Base-by-base conservation (phyloP, 2,329 filamentous ascomycete species). In the Trichoderma lentiforme region DNA sequence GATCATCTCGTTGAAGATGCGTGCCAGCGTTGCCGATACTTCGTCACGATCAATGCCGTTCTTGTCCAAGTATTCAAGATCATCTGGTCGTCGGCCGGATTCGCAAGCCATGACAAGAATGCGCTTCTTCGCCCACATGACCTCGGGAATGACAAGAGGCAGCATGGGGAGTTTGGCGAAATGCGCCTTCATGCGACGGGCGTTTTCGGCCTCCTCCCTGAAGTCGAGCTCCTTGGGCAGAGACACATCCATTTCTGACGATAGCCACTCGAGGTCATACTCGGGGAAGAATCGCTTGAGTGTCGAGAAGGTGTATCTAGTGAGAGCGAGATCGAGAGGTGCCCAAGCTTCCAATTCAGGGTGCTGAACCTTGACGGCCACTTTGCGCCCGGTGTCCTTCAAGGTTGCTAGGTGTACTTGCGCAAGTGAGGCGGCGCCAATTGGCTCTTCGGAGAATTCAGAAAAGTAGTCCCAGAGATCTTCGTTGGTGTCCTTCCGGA, bases 1-100 rank as follows among this genome's bases (percentile, higher is more conserved):
- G 76, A 99, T 98, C 96, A 99, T 99, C 80, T 98, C 95, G 84
- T 99, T 99, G 87, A 99, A 99, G 72, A 99, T 94, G 72, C 91
- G 90, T 0, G 96, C 92, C 4, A 99, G 86, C 0, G 94, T 92
- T 1, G 95, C 95, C 0, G 95, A 97, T 6, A 99, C 96, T 81
- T 98, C 95, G 79, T 98, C 96, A 24, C 96, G 90, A 81, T 97
- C 94, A 79, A 99, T 99, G 72, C 89, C 88, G 79, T 97, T 92
- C 7, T 87, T 84, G 80, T 98, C 96, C 4, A 99, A 86, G 79
- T 93, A 98, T 18, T 89, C 89, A 1, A 98, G 87, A 79, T 99
- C 95, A 80, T 99, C 96, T 2, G 94, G 92, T 24, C 96, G 91
- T 76, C 90, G 89, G 39, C 96, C 96, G 7, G 93, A 90, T 76